These are phyloP conservation scores for Solanum phureja DNA, from an alignment of 257 asterid species.

Conservation along the genomic window DNA sequence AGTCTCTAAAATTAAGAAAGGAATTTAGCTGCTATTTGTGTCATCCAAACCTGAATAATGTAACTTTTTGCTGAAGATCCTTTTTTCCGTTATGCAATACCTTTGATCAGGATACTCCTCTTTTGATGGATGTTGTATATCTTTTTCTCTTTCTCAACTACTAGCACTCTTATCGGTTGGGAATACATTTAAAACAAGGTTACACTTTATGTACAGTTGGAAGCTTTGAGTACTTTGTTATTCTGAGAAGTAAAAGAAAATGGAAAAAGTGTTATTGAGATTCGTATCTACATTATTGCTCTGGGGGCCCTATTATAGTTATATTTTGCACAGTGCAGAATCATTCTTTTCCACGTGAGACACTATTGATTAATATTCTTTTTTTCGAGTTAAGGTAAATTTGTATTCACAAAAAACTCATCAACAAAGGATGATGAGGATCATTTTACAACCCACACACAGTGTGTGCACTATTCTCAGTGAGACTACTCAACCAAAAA, in stretches of 20 bases:
- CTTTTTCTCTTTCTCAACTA: background rate
- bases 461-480: background rate
- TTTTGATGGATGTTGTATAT: background rate
- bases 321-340: background rate
- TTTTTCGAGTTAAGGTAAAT: background rate
- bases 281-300: background rate
- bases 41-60: background rate
- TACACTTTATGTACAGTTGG: background rate
- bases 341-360: background rate
- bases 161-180: background rate
- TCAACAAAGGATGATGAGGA: background rate
- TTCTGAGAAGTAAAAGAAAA: background rate
- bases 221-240: background rate
- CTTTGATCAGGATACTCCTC: background rate
- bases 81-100: background rate
- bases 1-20: background rate
- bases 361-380: background rate
- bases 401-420: background rate
- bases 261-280: background rate
- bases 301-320: background rate
- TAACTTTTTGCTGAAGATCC: background rate
- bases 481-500: background rate
- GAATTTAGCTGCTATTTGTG: background rate
- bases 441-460: background rate
- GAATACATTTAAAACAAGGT: background rate